phyloP scores from a whole-genome alignment of 148 eudicot species.

The Nyssa sinensis region DNA sequence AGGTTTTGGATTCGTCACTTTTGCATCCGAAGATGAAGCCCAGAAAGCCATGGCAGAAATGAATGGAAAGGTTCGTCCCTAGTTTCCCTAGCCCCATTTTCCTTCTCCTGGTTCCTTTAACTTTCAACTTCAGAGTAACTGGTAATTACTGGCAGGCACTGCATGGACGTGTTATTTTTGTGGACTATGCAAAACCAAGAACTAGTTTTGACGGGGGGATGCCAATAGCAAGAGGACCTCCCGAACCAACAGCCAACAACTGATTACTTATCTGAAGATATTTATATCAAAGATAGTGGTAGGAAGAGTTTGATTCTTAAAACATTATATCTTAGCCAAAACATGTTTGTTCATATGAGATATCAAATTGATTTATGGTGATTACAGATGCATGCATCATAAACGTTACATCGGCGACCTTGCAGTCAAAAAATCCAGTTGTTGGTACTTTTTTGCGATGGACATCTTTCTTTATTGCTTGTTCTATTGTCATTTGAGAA shows the following conservation, averaged over 20 bases:
- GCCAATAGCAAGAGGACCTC: conserved; percentile 85
- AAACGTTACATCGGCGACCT: too few relatives aligned
- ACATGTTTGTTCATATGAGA: too few relatives aligned
- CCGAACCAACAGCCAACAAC: conserved; percentile 31
- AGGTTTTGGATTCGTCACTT: conserved; percentile 91
- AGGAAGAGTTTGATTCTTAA: background rate
- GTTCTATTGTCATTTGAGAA: too few relatives aligned
- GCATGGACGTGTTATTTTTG: conserved; percentile 63
- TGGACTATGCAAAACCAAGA: conserved; percentile 62
- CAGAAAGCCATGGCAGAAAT: conserved; percentile 60
- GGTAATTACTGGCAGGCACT: conserved; percentile 42
- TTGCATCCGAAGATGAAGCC: conserved; percentile 77
- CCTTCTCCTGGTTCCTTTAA: too few relatives aligned
- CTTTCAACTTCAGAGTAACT: background rate
- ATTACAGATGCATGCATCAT: too few relatives aligned
- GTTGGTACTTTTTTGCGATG: too few relatives aligned
- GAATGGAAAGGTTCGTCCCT: conserved; percentile 63
- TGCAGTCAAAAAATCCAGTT: too few relatives aligned
- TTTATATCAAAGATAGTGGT: background rate
- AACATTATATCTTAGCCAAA: background rate
- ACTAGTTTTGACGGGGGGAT: conserved; percentile 27
- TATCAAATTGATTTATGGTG: too few relatives aligned
- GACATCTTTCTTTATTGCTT: too few relatives aligned
- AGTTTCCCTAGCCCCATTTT: background rate
- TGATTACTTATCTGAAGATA: conserved; percentile 1